These are phyloP conservation scores for Murraya koenigii DNA, from an alignment of 345 rosid genomes.

Conservation along the genomic window DNA sequence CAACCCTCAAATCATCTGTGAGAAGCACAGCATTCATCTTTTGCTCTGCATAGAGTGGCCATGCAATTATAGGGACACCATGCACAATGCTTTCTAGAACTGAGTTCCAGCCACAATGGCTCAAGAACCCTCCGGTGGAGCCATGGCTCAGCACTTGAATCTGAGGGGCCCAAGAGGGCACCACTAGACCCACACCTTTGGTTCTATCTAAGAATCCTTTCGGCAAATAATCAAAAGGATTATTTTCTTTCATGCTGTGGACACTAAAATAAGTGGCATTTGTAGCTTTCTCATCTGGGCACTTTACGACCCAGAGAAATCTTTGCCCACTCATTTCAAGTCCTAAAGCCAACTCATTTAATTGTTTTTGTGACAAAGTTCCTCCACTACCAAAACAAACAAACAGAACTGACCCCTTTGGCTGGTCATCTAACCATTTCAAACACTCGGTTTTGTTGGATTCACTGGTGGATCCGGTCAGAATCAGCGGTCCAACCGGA, in stretches of 20 bases:
- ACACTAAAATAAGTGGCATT: slow-evolving; percentile 20
- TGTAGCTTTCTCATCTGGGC: slow-evolving; percentile 19
- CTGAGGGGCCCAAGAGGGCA: slow-evolving; percentile 42
- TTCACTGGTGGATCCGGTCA: background rate
- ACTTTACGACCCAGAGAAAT: slow-evolving; percentile 34
- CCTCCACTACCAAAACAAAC: slow-evolving; percentile 43
- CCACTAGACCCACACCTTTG: slow-evolving; percentile 25
- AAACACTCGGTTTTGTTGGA: slow-evolving; percentile 16
- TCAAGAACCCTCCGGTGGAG: slow-evolving; percentile 39
- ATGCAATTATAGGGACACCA: slow-evolving; percentile 41
- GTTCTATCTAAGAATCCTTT: slow-evolving; percentile 37
- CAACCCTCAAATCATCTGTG: slow-evolving; percentile 30
- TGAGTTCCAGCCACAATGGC: slow-evolving; percentile 45
- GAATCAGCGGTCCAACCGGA: slow-evolving; percentile 33
- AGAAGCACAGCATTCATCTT: slow-evolving; percentile 31
- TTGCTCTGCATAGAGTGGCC: slow-evolving; percentile 45
- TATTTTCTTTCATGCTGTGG: background rate
- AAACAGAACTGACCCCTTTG: slow-evolving; percentile 29
- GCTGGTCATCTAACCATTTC: slow-evolving; percentile 39
- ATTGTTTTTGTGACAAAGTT: slow-evolving; percentile 24
- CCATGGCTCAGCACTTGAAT: slow-evolving; percentile 28
- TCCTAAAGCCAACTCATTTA: slow-evolving; percentile 31
- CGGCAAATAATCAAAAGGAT: slow-evolving; percentile 29
- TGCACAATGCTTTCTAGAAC: slow-evolving; percentile 27
- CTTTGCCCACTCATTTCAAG: slow-evolving; percentile 38